A percentile compares a stretch with the other conserved stretches of the same genome.
Conservation (phyloP, 2,329 filamentous ascomycete species). For the Bipolaris bicolor region DNA sequence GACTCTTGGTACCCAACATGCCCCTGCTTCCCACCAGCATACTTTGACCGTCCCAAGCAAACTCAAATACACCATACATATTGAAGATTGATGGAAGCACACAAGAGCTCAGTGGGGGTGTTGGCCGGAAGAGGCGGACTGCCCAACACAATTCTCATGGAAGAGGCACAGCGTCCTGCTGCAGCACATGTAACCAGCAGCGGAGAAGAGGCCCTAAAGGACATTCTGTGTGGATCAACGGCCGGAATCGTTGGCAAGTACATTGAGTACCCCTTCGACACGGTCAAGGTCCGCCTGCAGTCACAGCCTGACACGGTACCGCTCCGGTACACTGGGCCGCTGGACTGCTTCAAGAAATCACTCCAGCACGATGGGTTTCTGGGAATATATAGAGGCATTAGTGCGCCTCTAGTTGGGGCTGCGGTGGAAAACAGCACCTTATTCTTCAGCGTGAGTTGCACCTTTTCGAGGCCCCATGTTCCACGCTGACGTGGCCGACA, state of each 20-base stretch:
- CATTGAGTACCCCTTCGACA: conserved; percentile 98
- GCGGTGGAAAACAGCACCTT: conserved; percentile 90
- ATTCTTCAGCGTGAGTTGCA: conserved; percentile 73
- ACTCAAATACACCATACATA: conserved; percentile 9
- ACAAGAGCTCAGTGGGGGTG: conserved; percentile 39
- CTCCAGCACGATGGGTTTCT: conserved; percentile 77
- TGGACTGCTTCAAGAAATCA: conserved; percentile 93
- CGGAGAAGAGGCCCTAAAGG: conserved; percentile 75
- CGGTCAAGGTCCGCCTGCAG: conserved; percentile 94
- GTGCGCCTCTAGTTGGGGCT: conserved; percentile 85
- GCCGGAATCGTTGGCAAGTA: conserved; percentile 92
- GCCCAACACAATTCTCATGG: conserved; percentile 25
- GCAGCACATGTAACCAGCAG: conserved; percentile 45
- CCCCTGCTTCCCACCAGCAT: conserved; percentile 23
- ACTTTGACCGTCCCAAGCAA: conserved; percentile 14
- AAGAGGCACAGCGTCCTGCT: conserved; percentile 23
- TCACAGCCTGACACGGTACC: conserved; percentile 89
- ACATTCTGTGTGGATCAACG: conserved; percentile 87
- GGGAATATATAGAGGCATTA: conserved; percentile 90
- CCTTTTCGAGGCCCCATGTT: not conserved
- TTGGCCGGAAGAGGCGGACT: conserved; percentile 39
- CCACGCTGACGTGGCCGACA: conserved; percentile 35
- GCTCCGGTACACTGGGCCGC: conserved; percentile 79
- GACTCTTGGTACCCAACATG: conserved; percentile 35
- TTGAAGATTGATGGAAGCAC: conserved; percentile 37